A percentile compares a stretch with the other conserved stretches of the same genome.
These are phyloP conservation scores for Lepiota venenata DNA, from an alignment of 768 basidiomycete species.

Conservation along the genomic window DNA sequence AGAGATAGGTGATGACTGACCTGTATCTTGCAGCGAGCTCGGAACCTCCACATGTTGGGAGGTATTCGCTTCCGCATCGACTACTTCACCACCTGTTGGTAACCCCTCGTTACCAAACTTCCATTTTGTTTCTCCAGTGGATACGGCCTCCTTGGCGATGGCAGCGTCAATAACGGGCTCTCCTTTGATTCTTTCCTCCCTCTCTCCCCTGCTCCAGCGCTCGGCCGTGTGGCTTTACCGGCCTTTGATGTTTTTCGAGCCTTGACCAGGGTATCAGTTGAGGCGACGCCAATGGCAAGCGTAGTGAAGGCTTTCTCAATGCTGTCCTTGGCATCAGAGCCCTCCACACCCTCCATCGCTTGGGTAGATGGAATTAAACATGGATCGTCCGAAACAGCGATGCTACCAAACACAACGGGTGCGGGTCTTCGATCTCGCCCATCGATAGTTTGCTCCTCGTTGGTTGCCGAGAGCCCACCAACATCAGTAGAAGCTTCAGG, in stretches of 20 bases:
- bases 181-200: slow-evolving; percentile 6
- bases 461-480: neutral
- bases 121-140: slow-evolving; percentile 35
- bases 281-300: slow-evolving; percentile 43
- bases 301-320: slow-evolving; percentile 28
- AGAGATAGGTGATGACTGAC: no score
- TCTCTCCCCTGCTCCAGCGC: neutral
- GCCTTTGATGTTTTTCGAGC: neutral
- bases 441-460: neutral
- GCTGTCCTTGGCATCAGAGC: slow-evolving; percentile 6
- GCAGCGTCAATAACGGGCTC: slow-evolving; percentile 12
- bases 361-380: neutral
- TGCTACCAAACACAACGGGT: slow-evolving; percentile 52
- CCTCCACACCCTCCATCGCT: neutral
- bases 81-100: neutral
- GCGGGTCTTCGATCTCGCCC: slow-evolving; percentile 14
- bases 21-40: neutral
- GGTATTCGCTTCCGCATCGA: neutral
- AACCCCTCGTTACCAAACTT: slow-evolving; percentile 50
- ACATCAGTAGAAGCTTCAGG: neutral
- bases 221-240: neutral
- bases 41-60: neutral
- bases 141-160: slow-evolving; percentile 2
- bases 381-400: slow-evolving; percentile 22
- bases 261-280: slow-evolving; percentile 13